phyloP scores from a whole-genome alignment of 1,139 yeast species.

The Suhomyces atakaporum region DNA sequence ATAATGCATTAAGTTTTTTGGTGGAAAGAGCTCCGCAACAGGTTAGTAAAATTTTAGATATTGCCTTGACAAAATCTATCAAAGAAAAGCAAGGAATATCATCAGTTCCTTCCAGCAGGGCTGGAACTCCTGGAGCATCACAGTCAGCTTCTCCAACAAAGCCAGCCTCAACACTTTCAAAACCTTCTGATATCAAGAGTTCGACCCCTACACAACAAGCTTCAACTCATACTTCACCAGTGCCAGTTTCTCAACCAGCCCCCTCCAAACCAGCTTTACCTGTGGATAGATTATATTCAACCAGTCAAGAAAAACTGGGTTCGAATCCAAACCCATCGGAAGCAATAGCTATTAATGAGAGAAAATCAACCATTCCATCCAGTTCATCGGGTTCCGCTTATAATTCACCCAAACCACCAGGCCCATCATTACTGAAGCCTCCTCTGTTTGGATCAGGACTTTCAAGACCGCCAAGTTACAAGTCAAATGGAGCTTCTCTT shows the following conservation, averaged over 20 bases:
- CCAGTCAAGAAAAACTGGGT: too few relatives aligned
- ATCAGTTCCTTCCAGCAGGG: conserved; percentile 28
- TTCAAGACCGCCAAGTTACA: conserved; percentile 18
- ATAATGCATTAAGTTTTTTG: conserved; percentile 75
- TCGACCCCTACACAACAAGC: not conserved
- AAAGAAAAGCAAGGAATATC: conserved; percentile 49
- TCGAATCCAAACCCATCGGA: too few relatives aligned
- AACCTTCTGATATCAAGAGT: not conserved
- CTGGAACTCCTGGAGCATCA: conserved; percentile 30
- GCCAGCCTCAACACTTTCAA: conserved; percentile 1
- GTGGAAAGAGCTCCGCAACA: conserved; percentile 89
- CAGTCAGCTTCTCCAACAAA: conserved; percentile 9
- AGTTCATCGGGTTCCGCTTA: not conserved
- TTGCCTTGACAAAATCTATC: conserved; percentile 80
- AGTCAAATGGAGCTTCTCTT: conserved; percentile 10
- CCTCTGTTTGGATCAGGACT: conserved; percentile 15
- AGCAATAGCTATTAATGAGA: not conserved
- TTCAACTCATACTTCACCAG: not conserved
- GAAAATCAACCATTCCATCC: not conserved
- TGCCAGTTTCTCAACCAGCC: not conserved
- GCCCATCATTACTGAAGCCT: conserved; percentile 11
- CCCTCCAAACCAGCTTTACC: not conserved
- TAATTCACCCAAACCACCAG: conserved; percentile 9
- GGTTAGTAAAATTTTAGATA: conserved; percentile 77
- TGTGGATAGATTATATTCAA: not conserved